These are phyloP conservation scores for Gloeostereum incarnatum DNA, from an alignment of 768 basidiomycete species.

Conservation along the genomic window DNA sequence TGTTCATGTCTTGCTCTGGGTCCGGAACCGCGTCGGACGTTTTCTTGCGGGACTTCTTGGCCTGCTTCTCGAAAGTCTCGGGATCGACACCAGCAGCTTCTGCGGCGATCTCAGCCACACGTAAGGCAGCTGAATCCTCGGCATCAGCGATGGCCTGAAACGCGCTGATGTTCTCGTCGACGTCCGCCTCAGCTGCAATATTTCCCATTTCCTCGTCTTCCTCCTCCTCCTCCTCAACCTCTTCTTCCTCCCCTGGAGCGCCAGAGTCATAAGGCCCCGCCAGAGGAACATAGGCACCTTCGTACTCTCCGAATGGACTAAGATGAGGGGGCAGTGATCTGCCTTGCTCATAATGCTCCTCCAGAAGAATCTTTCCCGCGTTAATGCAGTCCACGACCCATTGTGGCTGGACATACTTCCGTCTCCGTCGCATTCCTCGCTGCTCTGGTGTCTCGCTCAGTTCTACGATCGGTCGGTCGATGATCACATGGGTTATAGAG, in stretches of 20 bases:
- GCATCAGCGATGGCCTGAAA: constrained; percentile 23
- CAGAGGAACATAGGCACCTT: constrained; percentile 68
- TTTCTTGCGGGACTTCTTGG: constrained; percentile 48
- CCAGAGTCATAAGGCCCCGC: constrained; percentile 24
- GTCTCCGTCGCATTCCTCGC: constrained; percentile 50
- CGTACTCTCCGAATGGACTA: constrained; percentile 85
- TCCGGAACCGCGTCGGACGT: constrained; percentile 21
- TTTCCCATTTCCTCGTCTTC: constrained; percentile 15
- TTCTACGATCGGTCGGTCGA: constrained; percentile 72
- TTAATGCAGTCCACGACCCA: constrained; percentile 98
- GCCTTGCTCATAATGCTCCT: constrained; percentile 82
- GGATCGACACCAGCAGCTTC: constrained; percentile 83
- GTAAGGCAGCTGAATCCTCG: constrained; percentile 58
- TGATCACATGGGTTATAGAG: constrained; percentile 89
- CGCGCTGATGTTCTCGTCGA: constrained; percentile 16
- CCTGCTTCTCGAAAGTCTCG: constrained; percentile 67
- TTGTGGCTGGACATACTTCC: constrained; percentile 93
- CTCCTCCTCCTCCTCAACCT: constrained; percentile 21
- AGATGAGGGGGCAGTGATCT: constrained; percentile 86
- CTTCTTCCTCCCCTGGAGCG: constrained; percentile 20
- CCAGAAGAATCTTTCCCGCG: constrained; percentile 70
- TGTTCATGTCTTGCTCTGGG: constrained; percentile 81
- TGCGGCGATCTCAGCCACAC: constrained; percentile 86
- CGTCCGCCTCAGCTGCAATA: constrained; percentile 19
- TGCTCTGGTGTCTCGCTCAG: constrained; percentile 46